A percentile compares a stretch with the other conserved stretches of the same genome.
These are phyloP conservation scores for Rubroboletus satanas DNA, from an alignment of 768 basidiomycete genomes.

Conservation along the genomic window DNA sequence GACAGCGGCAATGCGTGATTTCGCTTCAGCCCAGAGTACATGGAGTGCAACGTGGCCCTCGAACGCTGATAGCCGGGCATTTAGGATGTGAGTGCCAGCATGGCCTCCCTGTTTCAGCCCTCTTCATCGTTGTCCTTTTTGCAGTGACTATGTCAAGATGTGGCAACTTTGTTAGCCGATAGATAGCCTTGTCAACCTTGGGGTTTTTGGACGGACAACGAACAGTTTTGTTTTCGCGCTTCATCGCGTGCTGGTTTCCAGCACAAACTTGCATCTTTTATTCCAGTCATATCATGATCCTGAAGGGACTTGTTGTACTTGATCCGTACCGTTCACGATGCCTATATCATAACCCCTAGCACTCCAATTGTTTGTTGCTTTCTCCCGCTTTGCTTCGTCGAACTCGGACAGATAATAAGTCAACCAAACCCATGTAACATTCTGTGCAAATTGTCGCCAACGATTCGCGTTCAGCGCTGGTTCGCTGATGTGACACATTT, in stretches of 20 bases:
- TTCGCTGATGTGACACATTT: not conserved
- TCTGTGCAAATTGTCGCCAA: not conserved
- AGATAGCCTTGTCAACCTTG: not conserved
- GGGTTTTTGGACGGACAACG: not conserved
- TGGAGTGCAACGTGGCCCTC: slow-evolving; percentile 80
- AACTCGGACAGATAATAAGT: not conserved
- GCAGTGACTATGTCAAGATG: slow-evolving; percentile 34
- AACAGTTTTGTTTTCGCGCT: not conserved
- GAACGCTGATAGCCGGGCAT: slow-evolving; percentile 55
- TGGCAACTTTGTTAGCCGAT: slow-evolving; percentile 27
- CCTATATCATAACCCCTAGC: not conserved
- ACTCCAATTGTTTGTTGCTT: not conserved
- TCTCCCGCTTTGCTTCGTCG: not conserved
- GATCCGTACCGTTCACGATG: not conserved
- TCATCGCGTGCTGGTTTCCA: not conserved
- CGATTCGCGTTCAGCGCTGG: not conserved
- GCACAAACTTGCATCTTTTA: not conserved
- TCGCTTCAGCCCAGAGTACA: slow-evolving; percentile 52
- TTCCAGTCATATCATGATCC: not conserved
- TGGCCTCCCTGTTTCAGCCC: not conserved
- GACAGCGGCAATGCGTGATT: slow-evolving; percentile 66
- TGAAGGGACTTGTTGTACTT: not conserved
- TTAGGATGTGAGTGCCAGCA: slow-evolving; percentile 52
- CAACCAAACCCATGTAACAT: not conserved
- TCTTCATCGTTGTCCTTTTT: not conserved